Evolutionary conservation across 208 protist species (phyloP).

Genomic region (Trichomonas tenax): DNA sequence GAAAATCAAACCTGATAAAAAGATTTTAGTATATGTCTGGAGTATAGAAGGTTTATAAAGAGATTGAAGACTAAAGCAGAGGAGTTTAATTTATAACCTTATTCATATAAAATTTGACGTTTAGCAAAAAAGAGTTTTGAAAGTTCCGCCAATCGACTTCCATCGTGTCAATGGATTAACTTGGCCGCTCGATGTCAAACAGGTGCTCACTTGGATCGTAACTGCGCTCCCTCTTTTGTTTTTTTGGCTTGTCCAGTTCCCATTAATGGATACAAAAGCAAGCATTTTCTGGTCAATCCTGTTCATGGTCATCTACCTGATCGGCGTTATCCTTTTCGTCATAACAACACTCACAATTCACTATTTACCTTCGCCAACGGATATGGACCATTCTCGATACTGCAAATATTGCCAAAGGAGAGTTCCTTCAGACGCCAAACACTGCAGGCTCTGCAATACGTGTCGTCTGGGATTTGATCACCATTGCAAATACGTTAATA

Average conservation of each 20-base stretch:
- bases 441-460: not conserved
- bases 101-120: too few relatives aligned
- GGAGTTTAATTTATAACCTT: too few relatives aligned
- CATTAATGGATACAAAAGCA: not conserved
- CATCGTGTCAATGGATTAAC: not conserved
- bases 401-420: not conserved
- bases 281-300: not conserved
- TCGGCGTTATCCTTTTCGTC: not conserved
- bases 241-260: not conserved
- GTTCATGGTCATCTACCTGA: not conserved
- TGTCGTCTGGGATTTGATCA: slow-evolving; percentile 14
- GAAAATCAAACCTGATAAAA: too few relatives aligned
- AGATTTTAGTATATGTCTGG: too few relatives aligned
- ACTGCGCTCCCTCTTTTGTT: not conserved
- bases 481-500: slow-evolving; percentile 7
- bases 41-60: too few relatives aligned
- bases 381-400: not conserved
- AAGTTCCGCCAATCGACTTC: not conserved
- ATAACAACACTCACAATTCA: not conserved
- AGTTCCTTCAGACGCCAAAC: not conserved
- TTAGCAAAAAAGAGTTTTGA: not conserved
- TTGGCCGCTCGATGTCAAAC: not conserved
- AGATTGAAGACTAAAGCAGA: too few relatives aligned
- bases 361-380: not conserved
- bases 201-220: not conserved